Base-by-base conservation (phyloP, 257 asterid genomes). In the Solanum arcanum region DNA sequence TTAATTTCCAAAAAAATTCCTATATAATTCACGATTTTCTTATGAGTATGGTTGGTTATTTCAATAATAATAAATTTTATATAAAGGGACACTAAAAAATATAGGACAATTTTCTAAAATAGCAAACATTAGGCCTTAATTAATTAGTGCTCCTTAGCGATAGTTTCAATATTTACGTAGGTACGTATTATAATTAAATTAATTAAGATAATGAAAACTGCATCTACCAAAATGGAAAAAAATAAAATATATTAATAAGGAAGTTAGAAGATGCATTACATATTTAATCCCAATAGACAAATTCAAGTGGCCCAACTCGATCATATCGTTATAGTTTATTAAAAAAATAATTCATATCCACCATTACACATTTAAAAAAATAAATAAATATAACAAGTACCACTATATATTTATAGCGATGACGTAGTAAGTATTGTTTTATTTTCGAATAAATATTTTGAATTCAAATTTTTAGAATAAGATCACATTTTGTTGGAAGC, bases 291-390 rank as follows among this genome's bases (percentile, higher is more conserved):
- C 66, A 14, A 27, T 16, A 78, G 27, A 5, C 84, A 46, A n/a
- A 42, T 27, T 78, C 39, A 44, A 78, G 41, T 78, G 64, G 84
- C 64, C 83, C 84, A n/a, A 77, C 83, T 77, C 83, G 69, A 62
- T 62, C 39, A 78, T 25, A 77, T 46, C 15, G 15, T 9, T 46
- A 46, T 9, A n/a, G 16, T n/a, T 13, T 12, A 21, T 42, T 76
- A 7, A 33, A 33, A 33, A 3, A 0, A 0, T n/a, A 2, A 20
- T 5, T 14, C 9, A 5, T 46, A 15, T 15, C 41, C 25, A 46
- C 25, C 64, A 15, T 8, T 44, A 25, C 20, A 46, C 25, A 14
- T 78, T 15, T 0, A 0, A 52, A 16, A 4, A 77, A 44, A 44
- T 3, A 7, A 1, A 42, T 12, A 0, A 41, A 7, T 59, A 10